Evolutionary conservation across 208 protist species (phyloP).

Genomic region (Spongospora subterranea): DNA sequence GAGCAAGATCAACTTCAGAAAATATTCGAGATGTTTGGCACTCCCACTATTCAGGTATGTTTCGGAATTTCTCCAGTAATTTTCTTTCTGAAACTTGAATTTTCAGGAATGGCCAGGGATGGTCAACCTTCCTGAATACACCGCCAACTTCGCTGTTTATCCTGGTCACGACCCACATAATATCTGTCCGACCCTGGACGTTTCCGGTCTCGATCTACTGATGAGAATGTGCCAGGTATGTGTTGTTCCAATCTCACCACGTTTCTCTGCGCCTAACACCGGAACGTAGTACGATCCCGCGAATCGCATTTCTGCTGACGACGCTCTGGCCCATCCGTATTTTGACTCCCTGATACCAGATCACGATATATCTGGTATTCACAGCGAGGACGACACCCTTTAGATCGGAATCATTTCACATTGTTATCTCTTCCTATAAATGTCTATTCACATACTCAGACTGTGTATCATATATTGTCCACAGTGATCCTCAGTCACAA

Average conservation of each 20-base stretch:
- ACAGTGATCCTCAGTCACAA: too few relatives aligned
- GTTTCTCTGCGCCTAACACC: too few relatives aligned
- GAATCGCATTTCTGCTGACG: slow-evolving; percentile 78
- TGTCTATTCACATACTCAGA: too few relatives aligned
- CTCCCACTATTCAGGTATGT: slow-evolving; percentile 84
- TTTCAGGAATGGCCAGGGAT: slow-evolving; percentile 88
- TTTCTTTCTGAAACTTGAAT: not conserved
- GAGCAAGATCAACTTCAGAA: slow-evolving; percentile 74
- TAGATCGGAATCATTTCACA: too few relatives aligned
- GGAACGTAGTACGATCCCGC: slow-evolving; percentile 77
- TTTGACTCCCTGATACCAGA: too few relatives aligned
- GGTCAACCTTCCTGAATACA: slow-evolving; percentile 90
- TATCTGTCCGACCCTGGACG: slow-evolving; percentile 59
- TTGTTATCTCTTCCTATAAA: too few relatives aligned
- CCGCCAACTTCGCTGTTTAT: slow-evolving; percentile 88
- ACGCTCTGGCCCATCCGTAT: slow-evolving; percentile 81
- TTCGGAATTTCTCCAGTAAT: not conserved
- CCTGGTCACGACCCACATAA: slow-evolving; percentile 64
- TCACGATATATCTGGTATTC: too few relatives aligned
- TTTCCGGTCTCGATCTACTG: slow-evolving; percentile 58
- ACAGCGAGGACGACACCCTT: too few relatives aligned
- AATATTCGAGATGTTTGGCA: slow-evolving; percentile 75
- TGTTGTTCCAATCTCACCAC: slow-evolving; percentile 22
- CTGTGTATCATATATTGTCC: too few relatives aligned
- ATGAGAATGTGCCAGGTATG: slow-evolving; percentile 52